These are phyloP conservation scores for Diaporthe citri DNA, from an alignment of 2,329 filamentous ascomycete genomes.

Conservation along the genomic window DNA sequence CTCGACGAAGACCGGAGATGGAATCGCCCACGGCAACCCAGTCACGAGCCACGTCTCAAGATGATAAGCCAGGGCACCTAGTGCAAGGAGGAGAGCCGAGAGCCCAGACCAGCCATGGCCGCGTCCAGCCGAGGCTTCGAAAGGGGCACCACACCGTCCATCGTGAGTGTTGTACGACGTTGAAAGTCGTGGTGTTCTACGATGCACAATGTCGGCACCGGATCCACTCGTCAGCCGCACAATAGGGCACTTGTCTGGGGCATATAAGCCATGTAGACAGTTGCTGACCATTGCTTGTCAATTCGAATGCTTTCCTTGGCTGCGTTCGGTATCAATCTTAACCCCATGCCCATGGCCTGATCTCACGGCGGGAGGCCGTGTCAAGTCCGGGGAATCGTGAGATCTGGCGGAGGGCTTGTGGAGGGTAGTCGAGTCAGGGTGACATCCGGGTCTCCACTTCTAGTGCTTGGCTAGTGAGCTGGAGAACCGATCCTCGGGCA, in stretches of 20 bases:
- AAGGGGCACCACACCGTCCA: constrained; percentile 14
- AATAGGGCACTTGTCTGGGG: not conserved
- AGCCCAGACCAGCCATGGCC: not conserved
- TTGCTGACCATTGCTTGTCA: constrained; percentile 36
- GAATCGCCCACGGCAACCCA: constrained; percentile 25
- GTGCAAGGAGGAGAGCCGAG: constrained; percentile 1
- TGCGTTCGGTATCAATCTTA: not conserved
- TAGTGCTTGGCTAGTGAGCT: constrained; percentile 17
- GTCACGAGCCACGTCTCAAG: constrained; percentile 27
- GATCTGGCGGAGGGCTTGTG: constrained; percentile 23
- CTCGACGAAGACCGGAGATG: constrained; percentile 42
- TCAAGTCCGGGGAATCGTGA: constrained; percentile 36
- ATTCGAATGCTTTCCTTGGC: constrained; percentile 19
- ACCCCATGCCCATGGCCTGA: constrained; percentile 15
- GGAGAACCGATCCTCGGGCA: constrained; percentile 38
- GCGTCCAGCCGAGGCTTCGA: not conserved
- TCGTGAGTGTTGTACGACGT: not conserved
- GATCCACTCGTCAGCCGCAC: not conserved
- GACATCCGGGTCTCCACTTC: constrained; percentile 32
- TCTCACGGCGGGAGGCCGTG: not conserved
- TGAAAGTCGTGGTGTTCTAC: constrained; percentile 14
- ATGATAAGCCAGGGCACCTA: constrained; percentile 39
- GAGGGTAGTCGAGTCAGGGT: constrained; percentile 33
- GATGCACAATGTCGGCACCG: not conserved
- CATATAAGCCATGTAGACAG: not conserved